Evolutionary conservation across 1,284 basidiomycete species (phyloP), one percentile per base, ranked within the genome.

Genomic region (Irpex sp.): DNA sequence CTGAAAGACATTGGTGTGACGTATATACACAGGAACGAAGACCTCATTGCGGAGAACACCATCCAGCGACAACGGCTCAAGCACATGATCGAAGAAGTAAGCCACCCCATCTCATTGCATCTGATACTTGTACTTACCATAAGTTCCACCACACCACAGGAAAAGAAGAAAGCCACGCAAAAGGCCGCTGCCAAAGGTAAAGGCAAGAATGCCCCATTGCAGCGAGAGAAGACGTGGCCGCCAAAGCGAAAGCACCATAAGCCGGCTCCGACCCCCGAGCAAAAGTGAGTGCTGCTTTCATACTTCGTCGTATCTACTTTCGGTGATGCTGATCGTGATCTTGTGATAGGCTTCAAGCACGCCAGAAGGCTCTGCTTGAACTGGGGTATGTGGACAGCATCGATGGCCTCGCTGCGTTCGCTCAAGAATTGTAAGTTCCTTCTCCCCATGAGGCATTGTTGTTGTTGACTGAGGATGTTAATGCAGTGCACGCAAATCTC

Each of bases 11-110:
- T 83, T 23, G 86, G 87, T 8, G 80, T 90, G 5, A 80, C 77
- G 59, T 91, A 91, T 64, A 88, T 80, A 28, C 89, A 91, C 68
- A 78, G 81, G 28, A 91, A 91, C 62, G 85, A 90, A 53, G 80
- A 85, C n/a, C 75, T 91, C 12, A 75, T 91, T 12, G 76, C 78
- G 4, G 81, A 85, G n/a, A 91, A 83, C 68, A 79, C 78, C 4
- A 83, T 92, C 39, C 88, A 90, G 67, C 82, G 84, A 58, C 81
- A 84, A 61, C 79, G 84, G 45, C 79, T 84, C 2, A 80, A 79
- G 61, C 52, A 54, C 19, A 79, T 77, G 28, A 80, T 80, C 3
- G 69, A 87, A n/a, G 75, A 81, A 73, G 86, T 85, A 64, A n/a
- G 64, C 39, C 28, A 6, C 2, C n/a, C n/a, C n/a, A n/a, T n/a